phyloP scores from a whole-genome alignment of 208 protist species.

The Leishmania arabica region DNA sequence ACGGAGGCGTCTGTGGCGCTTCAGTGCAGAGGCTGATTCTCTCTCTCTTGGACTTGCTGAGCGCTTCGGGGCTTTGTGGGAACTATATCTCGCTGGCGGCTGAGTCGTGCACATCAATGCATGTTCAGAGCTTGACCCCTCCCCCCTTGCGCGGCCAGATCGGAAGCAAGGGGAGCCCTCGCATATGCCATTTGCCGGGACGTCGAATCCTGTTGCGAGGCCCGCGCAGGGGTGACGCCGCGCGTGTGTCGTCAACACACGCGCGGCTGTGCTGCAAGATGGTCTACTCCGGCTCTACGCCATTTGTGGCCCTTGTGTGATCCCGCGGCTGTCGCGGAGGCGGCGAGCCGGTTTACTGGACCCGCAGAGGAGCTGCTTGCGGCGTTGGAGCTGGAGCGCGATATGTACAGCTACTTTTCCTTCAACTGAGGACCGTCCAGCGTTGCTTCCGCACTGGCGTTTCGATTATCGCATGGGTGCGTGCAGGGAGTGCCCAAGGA shows the following conservation, averaged over 20 bases:
- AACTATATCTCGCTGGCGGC: not conserved
- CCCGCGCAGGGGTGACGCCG: not conserved
- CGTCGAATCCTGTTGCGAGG: not conserved
- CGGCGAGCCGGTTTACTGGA: not conserved
- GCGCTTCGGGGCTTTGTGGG: not conserved
- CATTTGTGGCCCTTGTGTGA: conserved; percentile 14
- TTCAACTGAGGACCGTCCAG: not conserved
- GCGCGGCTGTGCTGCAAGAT: conserved; percentile 9
- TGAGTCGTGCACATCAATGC: not conserved
- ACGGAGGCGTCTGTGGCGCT: not conserved
- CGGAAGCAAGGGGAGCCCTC: not conserved
- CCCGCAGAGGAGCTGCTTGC: conserved; percentile 14
- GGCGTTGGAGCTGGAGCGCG: conserved; percentile 9
- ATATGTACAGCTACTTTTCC: conserved; percentile 14
- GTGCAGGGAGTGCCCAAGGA: not conserved
- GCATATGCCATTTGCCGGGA: not conserved
- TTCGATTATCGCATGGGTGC: not conserved
- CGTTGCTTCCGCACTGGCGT: not conserved
- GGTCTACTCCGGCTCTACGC: conserved; percentile 13
- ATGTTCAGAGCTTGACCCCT: not conserved
- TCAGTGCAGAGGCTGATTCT: not conserved
- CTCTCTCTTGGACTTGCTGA: not conserved
- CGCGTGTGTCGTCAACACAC: not conserved
- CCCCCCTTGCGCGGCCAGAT: not conserved
- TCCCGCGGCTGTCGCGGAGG: conserved; percentile 9